A percentile compares a stretch with the other conserved stretches of the same genome.
phyloP scores from a whole-genome alignment of 2,329 filamentous ascomycete genomes.

The Cytospora piceicola region DNA sequence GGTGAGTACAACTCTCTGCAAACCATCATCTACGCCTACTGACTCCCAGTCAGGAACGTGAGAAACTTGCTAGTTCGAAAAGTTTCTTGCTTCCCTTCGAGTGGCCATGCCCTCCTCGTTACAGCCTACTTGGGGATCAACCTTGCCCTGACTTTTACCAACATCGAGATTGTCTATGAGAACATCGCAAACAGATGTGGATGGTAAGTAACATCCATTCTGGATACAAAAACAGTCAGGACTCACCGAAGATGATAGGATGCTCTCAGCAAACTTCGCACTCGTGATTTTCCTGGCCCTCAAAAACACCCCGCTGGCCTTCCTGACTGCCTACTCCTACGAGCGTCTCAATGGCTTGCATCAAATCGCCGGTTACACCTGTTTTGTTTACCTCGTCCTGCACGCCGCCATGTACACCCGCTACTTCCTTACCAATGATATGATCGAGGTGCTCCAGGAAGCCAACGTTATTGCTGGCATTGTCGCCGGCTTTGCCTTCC shows the following conservation, averaged over 20 bases:
- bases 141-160: constrained; percentile 37
- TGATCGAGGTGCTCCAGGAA: constrained; percentile 41
- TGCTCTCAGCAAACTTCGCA: constrained; percentile 48
- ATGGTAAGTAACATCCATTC: constrained; percentile 36
- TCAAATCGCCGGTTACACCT: constrained; percentile 55
- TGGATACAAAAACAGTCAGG: neutral
- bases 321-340: constrained; percentile 59
- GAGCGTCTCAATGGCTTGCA: constrained; percentile 63
- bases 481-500: constrained; percentile 50
- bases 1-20: neutral
- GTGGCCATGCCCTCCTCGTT: constrained; percentile 41
- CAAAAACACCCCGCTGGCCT: constrained; percentile 62
- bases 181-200: constrained; percentile 38
- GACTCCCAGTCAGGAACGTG: constrained; percentile 29
- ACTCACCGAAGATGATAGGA: constrained; percentile 32
- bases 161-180: constrained; percentile 34
- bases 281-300: constrained; percentile 59
- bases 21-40: neutral
- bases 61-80: constrained; percentile 40
- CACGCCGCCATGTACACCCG: constrained; percentile 51
- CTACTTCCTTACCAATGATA: constrained; percentile 43
- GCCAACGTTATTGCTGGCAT: constrained; percentile 52
- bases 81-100: constrained; percentile 40
- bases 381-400: constrained; percentile 50
- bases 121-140: constrained; percentile 40